A percentile compares a stretch with the other conserved stretches of the same genome.
Conservation (phyloP, 371 early-diverging fungal genomes). For the Circinella minor region DNA sequence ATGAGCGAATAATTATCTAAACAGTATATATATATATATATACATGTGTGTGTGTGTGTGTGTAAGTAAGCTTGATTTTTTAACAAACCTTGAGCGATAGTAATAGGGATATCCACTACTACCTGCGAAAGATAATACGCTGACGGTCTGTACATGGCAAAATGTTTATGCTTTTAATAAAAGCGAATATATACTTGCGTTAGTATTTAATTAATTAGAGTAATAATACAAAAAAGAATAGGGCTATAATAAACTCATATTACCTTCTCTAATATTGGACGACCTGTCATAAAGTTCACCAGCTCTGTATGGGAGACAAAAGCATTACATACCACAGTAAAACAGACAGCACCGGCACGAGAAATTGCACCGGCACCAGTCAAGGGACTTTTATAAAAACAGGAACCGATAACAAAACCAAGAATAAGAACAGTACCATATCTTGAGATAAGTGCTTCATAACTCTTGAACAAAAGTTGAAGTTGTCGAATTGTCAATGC, state of each 20-base stretch:
- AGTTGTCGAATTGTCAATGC: constrained; percentile 54
- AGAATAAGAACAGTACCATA: constrained; percentile 60
- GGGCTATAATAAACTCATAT: no score
- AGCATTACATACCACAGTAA: constrained; percentile 59
- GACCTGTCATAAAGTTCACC: constrained; percentile 55
- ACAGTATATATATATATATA: background rate
- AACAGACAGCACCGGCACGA: constrained; percentile 68
- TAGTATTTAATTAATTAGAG: no score
- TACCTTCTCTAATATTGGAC: constrained; percentile 60
- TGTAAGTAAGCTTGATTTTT: background rate
- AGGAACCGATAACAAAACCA: constrained; percentile 70
- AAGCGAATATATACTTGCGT: no score
- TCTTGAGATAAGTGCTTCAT: constrained; percentile 49
- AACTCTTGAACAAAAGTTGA: constrained; percentile 51
- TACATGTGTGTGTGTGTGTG: no score
- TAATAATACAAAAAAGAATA: no score
- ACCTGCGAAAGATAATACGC: constrained; percentile 66
- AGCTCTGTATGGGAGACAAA: constrained; percentile 60
- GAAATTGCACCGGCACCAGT: constrained; percentile 64
- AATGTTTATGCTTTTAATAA: constrained; percentile 57
- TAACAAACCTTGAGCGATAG: constrained; percentile 42
- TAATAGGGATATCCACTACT: constrained; percentile 43
- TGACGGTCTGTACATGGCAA: constrained; percentile 70
- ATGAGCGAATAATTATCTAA: background rate
- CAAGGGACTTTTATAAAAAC: constrained; percentile 61